A percentile compares a stretch with the other conserved stretches of the same genome.
Evolutionary conservation across 2,329 filamentous ascomycete species (phyloP).

Genomic region (Fusarium devonianum): DNA sequence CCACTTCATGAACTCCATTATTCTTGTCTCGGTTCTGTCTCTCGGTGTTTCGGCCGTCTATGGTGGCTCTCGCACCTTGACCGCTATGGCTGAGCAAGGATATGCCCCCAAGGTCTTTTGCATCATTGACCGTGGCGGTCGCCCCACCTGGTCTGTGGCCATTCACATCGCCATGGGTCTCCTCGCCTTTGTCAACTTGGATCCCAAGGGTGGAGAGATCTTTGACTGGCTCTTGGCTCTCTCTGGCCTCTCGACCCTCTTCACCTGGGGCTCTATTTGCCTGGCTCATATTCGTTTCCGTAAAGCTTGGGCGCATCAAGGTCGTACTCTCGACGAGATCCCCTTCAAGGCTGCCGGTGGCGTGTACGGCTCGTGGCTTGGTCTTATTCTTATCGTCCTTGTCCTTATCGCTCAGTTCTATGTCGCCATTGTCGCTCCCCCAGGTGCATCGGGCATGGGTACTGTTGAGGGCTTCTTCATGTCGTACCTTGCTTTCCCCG

Average conservation of each 20-base stretch:
- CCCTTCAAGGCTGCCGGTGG: conserved; percentile 68
- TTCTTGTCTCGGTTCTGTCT: conserved; percentile 61
- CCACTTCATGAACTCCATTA: conserved; percentile 62
- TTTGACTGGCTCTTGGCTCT: conserved; percentile 72
- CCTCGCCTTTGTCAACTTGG: conserved; percentile 57
- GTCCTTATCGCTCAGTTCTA: conserved; percentile 65
- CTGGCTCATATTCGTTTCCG: conserved; percentile 71
- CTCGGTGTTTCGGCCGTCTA: conserved; percentile 63
- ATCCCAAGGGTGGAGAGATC: conserved; percentile 56
- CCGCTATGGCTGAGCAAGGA: conserved; percentile 61
- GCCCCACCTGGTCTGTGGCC: conserved; percentile 56
- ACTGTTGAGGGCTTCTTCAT: conserved; percentile 63
- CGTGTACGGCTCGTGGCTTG: conserved; percentile 68
- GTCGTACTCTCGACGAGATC: conserved; percentile 70
- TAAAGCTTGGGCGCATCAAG: conserved; percentile 63
- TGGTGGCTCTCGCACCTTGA: conserved; percentile 62
- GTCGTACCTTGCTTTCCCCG: conserved; percentile 60
- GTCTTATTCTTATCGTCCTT: conserved; percentile 63
- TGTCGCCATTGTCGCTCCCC: conserved; percentile 53
- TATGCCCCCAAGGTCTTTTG: conserved; percentile 62
- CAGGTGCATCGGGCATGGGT: conserved; percentile 44
- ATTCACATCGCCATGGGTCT: conserved; percentile 56
- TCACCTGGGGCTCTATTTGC: conserved; percentile 72
- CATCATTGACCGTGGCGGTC: conserved; percentile 62
- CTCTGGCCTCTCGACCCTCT: conserved; percentile 68